Conservation (phyloP, 1,284 basidiomycete genomes). For the Papiliotrema fonsecae region DNA sequence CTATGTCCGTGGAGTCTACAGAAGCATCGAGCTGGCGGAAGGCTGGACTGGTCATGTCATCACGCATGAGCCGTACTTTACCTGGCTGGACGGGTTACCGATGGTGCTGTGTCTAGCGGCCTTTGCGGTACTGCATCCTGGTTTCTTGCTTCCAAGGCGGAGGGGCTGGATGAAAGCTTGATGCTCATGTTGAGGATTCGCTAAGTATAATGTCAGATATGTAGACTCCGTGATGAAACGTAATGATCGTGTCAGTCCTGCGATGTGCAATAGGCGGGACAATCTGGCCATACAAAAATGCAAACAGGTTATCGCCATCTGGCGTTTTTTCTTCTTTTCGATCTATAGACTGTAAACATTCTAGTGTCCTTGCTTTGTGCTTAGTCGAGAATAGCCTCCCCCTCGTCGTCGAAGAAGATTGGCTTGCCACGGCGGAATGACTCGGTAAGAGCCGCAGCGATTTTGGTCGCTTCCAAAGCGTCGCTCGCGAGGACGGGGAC, state of each 20-base stretch:
- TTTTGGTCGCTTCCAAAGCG: constrained; percentile 26
- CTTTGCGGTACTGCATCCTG: constrained; percentile 26
- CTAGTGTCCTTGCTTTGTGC: too few species aligned
- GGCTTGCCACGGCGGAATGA: constrained; percentile 18
- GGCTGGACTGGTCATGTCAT: constrained; percentile 29
- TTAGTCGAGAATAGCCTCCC: constrained; percentile 19
- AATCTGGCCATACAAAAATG: too few species aligned
- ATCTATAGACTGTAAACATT: too few species aligned
- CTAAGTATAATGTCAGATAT: too few species aligned
- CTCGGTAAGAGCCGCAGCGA: constrained; percentile 25
- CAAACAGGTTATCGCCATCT: too few species aligned
- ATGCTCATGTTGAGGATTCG: too few species aligned
- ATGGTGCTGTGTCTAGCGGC: constrained; percentile 26
- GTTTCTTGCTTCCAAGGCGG: constrained; percentile 20
- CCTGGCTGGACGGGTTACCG: constrained; percentile 32
- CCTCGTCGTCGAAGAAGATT: constrained; percentile 26
- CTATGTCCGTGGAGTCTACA: constrained; percentile 30
- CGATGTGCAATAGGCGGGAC: too few species aligned
- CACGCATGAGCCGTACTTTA: constrained; percentile 26
- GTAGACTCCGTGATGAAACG: too few species aligned
- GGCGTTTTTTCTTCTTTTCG: too few species aligned
- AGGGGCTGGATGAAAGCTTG: constrained; percentile 11
- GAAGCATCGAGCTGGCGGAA: constrained; percentile 34
- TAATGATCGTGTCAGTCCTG: too few species aligned
- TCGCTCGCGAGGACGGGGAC: constrained; percentile 21